Evolutionary conservation across 176 grass and related monocot genomes (phyloP), one percentile per base, ranked within the genome.

Genomic region (Rhynchospora tenuis): DNA sequence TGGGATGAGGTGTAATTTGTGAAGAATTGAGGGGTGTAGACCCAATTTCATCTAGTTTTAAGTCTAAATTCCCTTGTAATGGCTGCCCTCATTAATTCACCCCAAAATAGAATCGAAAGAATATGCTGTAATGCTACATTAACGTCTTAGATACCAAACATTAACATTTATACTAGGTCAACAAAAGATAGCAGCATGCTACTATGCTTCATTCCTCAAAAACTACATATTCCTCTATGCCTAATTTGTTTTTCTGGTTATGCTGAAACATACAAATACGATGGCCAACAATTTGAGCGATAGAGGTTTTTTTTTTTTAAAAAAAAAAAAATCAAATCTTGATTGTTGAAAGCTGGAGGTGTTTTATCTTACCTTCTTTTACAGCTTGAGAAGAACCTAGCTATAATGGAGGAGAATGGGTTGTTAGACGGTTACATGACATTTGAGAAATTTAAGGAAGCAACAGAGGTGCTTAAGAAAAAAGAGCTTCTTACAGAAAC

Each of bases 381-480:
- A 52, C 42, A 82, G 80, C 17, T 66, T 28, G 80, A 52, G 44
- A 82, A 26, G 80, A 82, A 82, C 42, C 20, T 82, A 64, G 80
- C 80, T 52, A 67, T 82, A 82, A 82, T 82, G 80, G 59, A 82
- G 62, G 80, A 82, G 45, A 52, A 82, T 67, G 80, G 50, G 12
- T 67, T 54, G 61, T 38, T 38, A 38, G 42, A 64, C 5, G 16
- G 28, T 65, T 42, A 82, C n/a, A 38, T 27, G 19, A 50, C 23
- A 24, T 63, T 45, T 48, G 59, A 82, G 66, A 61, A 82, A 51
- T 51, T 17, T 52, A 42, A 47, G 43, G 79, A 82, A 66, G 28
- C 26, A 66, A 42, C 45, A 1, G 60, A 45, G 22, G 0, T 5
- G 8, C 0, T 16, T 20, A 43, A 82, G 14, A 44, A 28, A 3